Base-by-base conservation (phyloP, 2,329 filamentous ascomycete species). In the Aspergillus fructus region DNA sequence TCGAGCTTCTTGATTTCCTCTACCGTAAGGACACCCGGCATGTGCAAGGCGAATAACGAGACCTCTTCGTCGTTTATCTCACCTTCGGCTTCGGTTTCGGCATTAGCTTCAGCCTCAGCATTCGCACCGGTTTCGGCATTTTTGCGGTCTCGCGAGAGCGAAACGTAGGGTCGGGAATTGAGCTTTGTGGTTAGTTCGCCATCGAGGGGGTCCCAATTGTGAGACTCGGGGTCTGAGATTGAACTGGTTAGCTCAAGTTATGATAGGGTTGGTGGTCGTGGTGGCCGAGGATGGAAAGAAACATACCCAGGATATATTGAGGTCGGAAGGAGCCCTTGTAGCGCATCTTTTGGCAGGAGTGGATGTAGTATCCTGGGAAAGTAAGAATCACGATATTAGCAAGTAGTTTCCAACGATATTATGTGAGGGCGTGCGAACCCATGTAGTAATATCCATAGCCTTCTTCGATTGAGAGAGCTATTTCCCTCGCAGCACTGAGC, bases 371-470 rank as follows among this genome's bases (percentile, higher is more conserved):
- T 12, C 85, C 78, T 81, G 52, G 12, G 15, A 5, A 15, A 21
- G 6, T 5, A 19, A 24, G 33, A 39, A 41, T n/a, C 15, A 8
- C 19, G 51, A 37, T 27, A 34, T 60, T 34, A 37, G n/a, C 9
- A 21, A 34, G 23, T 13, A 8, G 9, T 11, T 11, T 12, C 23
- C 7, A 34, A 6, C 15, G 15, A n/a, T 15, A 4, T 7, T 7
- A 12, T 13, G 27, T 6, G 27, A 7, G 34, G 60, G 15, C 33
- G 11, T 8, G n/a, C 70, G 13, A 63, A 81, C 78, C 85, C 85
- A 88, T 87, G 72, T 87, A 87, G 68, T 88, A 88, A 69, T 83
- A 86, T 54, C 79, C 67, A 62, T 87, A 86, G 0, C 73, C 74
- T 4, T 74, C 78, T 64, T 87, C 83, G 1, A 80, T 61, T 0